Percentiles rank a stretch among this genome's conserved stretches.
Conservation (phyloP, 257 asterid species). For the Galeopsis tetrahit region DNA sequence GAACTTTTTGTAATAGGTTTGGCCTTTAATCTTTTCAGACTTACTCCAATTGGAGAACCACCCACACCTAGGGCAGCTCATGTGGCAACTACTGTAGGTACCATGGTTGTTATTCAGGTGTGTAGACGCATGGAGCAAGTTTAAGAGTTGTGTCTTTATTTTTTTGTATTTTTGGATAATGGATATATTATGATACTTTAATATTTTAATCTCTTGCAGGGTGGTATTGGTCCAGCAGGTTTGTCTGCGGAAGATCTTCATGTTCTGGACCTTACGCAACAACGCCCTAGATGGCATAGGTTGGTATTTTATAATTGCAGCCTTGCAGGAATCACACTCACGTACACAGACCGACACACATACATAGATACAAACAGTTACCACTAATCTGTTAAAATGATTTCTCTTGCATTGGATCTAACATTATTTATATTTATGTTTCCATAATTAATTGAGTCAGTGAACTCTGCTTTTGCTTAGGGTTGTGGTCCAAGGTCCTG, state of each 20-base stretch:
- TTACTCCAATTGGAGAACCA: slow-evolving; percentile 98
- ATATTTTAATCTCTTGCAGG: slow-evolving; percentile 55
- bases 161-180: not conserved
- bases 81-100: slow-evolving; percentile 98
- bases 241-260: slow-evolving; percentile 99
- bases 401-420: slow-evolving; percentile 17
- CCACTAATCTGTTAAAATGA: slow-evolving; percentile 17
- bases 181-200: slow-evolving; percentile 23
- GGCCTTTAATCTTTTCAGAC: slow-evolving; percentile 48
- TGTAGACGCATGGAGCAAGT: slow-evolving; percentile 31
- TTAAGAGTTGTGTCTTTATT: slow-evolving; percentile 17
- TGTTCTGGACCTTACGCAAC: slow-evolving; percentile 95
- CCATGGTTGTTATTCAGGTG: slow-evolving; percentile 99
- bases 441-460: slow-evolving; percentile 21
- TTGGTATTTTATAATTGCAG: slow-evolving; percentile 40
- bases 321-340: not conserved
- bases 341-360: not conserved
- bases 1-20: slow-evolving; percentile 25
- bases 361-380: not conserved
- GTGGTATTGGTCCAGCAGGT: slow-evolving; percentile 99
- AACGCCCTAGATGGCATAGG: slow-evolving; percentile 99
- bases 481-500: slow-evolving; percentile 99
- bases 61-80: slow-evolving; percentile 99
- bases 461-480: slow-evolving; percentile 42
- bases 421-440: slow-evolving; percentile 23